These are phyloP conservation scores for Saturnispora bothae DNA, from an alignment of 805 yeast species.

Conservation along the genomic window DNA sequence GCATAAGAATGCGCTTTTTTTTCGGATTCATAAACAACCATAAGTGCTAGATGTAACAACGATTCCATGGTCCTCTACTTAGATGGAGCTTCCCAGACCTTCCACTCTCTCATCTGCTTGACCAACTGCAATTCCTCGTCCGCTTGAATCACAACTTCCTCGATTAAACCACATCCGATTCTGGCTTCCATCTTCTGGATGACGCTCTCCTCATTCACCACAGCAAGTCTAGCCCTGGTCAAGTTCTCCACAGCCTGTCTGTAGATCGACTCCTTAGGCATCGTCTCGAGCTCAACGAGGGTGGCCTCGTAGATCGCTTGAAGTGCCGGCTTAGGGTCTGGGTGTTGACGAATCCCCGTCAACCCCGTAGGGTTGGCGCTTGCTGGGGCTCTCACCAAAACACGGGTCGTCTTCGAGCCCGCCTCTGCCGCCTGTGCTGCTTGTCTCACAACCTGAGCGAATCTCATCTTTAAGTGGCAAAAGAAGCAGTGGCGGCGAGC, in stretches of 20 bases:
- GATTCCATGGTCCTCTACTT: too few relatives aligned
- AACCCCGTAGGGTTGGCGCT: slow-evolving; percentile 72
- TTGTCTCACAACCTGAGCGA: slow-evolving; percentile 26
- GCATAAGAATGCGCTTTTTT: too few relatives aligned
- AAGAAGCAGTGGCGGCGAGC: background rate
- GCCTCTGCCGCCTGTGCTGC: too few relatives aligned
- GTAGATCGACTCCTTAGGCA: slow-evolving; percentile 67
- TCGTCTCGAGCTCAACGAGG: slow-evolving; percentile 44
- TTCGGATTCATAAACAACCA: too few relatives aligned
- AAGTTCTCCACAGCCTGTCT: slow-evolving; percentile 63
- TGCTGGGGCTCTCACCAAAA: slow-evolving; percentile 41
- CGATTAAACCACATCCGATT: slow-evolving; percentile 77
- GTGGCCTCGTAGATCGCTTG: slow-evolving; percentile 63
- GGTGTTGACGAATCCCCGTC: slow-evolving; percentile 70
- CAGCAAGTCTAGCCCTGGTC: slow-evolving; percentile 55
- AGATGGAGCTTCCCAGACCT: slow-evolving; percentile 75
- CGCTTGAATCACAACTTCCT: slow-evolving; percentile 75
- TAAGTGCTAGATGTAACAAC: too few relatives aligned
- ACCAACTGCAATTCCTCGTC: slow-evolving; percentile 67
- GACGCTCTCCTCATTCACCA: slow-evolving; percentile 55
- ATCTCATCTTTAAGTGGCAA: slow-evolving; percentile 24
- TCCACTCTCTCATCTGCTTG: slow-evolving; percentile 55
- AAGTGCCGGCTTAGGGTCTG: slow-evolving; percentile 74
- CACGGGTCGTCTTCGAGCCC: too few relatives aligned
- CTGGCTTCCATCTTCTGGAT: slow-evolving; percentile 56